Conservation (phyloP, 805 yeast species). For the Candida railenensis region DNA sequence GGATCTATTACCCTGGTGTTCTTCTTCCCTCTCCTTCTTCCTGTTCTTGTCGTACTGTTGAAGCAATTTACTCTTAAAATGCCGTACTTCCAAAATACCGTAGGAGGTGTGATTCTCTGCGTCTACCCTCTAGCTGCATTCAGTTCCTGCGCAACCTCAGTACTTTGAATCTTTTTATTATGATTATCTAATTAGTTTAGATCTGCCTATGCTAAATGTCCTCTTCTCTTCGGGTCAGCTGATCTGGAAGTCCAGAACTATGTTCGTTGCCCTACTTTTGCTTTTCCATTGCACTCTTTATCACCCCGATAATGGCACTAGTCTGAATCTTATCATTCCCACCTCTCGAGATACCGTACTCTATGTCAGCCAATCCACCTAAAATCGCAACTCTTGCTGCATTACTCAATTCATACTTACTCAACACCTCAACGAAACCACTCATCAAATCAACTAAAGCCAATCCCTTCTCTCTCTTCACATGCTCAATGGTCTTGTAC, state of each 20-base stretch:
- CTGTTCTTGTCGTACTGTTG: no score
- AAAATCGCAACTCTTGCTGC: conserved; percentile 63
- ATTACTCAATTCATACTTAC: conserved; percentile 62
- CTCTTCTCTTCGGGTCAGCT: no score
- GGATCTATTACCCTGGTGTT: no score
- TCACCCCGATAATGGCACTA: conserved; percentile 85
- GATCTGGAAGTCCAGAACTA: no score
- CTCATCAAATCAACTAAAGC: conserved; percentile 84
- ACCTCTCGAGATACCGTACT: conserved; percentile 87
- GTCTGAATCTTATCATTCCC: conserved; percentile 89
- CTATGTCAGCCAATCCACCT: conserved; percentile 79
- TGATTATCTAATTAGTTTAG: not conserved
- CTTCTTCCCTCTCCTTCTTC: no score
- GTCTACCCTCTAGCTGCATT: no score
- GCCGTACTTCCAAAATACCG: no score
- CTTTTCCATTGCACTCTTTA: conserved; percentile 63
- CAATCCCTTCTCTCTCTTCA: conserved; percentile 74
- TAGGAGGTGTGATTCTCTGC: no score
- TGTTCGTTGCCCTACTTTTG: conserved; percentile 8
- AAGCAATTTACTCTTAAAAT: no score
- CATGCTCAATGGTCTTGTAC: conserved; percentile 58
- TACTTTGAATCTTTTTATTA: no score
- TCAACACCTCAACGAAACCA: conserved; percentile 72
- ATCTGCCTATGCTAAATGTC: not conserved
- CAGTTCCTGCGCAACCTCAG: no score